Base-by-base conservation (phyloP, 768 basidiomycete species). In the Leucosporidium creatinivorum region DNA sequence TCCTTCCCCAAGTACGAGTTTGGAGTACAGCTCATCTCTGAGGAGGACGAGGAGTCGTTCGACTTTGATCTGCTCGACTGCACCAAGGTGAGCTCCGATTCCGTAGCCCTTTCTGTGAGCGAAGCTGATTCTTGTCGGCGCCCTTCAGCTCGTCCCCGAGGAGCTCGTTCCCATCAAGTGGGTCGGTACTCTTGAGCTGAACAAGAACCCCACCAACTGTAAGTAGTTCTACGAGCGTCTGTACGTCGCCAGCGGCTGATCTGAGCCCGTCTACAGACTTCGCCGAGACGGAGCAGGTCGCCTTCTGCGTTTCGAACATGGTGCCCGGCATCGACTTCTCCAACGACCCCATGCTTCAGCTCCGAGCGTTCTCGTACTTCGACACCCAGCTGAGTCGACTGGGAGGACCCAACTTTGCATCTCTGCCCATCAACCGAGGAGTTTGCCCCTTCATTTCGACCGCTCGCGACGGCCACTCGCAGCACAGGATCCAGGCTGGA, bases 271-370 rank as follows among this genome's bases (percentile, higher is more conserved):
- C n/a, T 36, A 88, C 89, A 73, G 93, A 84, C 80, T 93, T 93
- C 79, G 79, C 89, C 17, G 90, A 93, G 79, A 85, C 85, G 9
- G 92, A 94, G 78, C 91, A 92, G 78, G 87, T 87, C 61, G 91
- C 91, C 0, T 93, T 91, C 78, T 93, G 89, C 77, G 93, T 90
- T 1, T 71, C 79, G 56, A 73, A 75, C 69, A 71, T 80, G 33
- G 73, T 74, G 13, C 85, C 87, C 58, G 80, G 87, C 64, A 81
- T 82, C 73, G 81, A 81, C 70, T 80, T 79, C 69, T 77, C 79
- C 28, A 76, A 76, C 48, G 77, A 78, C 63, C 77, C 78, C 48
- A 62, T 78, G 33, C 70, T 77, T 26, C 76, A 89, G 79, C 87
- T 87, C 6, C 82, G 92, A 50, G 91, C 90, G 79, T 91, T 92